These are phyloP conservation scores for Polyrhizophydium stewartii DNA, from an alignment of 371 early-diverging fungal genomes.

Conservation along the genomic window DNA sequence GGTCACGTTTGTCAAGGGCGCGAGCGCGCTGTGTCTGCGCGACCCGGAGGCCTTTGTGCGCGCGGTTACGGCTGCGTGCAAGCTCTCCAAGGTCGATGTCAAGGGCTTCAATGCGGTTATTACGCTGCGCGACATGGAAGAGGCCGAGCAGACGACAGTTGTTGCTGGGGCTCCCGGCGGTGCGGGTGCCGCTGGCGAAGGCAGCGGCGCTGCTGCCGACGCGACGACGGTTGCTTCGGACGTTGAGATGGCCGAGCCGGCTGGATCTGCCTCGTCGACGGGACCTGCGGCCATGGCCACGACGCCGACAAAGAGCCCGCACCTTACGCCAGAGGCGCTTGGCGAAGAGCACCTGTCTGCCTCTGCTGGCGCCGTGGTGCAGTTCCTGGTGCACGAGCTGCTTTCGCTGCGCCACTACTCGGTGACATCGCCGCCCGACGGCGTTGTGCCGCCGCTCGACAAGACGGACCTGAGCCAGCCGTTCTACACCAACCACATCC, in stretches of 20 bases:
- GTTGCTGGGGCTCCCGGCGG: neutral
- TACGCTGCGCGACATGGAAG: constrained; percentile 14
- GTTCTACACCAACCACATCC: constrained; percentile 36
- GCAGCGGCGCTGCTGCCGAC: neutral
- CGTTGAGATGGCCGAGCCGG: constrained; percentile 5
- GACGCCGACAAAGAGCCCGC: neutral
- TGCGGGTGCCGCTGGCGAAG: neutral
- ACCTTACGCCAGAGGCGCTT: neutral
- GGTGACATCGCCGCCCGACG: neutral
- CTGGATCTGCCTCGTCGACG: neutral
- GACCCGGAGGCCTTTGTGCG: constrained; percentile 66
- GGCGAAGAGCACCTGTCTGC: constrained; percentile 26
- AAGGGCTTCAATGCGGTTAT: constrained; percentile 11
- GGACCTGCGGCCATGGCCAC: neutral
- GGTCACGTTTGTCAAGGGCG: constrained; percentile 63
- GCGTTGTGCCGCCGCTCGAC: neutral
- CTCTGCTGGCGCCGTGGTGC: constrained; percentile 38
- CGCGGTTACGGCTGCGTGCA: constrained; percentile 61
- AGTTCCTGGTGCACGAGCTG: constrained; percentile 43
- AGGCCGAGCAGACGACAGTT: neutral
- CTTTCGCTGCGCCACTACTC: neutral
- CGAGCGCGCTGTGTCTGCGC: constrained; percentile 70
- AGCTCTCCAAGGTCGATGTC: constrained; percentile 35
- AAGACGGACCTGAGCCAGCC: neutral
- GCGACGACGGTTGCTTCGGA: neutral